Percentiles rank a stretch among this genome's conserved stretches.
Conservation (phyloP, 2,329 filamentous ascomycete species). For the Arthrocladium fulminans region DNA sequence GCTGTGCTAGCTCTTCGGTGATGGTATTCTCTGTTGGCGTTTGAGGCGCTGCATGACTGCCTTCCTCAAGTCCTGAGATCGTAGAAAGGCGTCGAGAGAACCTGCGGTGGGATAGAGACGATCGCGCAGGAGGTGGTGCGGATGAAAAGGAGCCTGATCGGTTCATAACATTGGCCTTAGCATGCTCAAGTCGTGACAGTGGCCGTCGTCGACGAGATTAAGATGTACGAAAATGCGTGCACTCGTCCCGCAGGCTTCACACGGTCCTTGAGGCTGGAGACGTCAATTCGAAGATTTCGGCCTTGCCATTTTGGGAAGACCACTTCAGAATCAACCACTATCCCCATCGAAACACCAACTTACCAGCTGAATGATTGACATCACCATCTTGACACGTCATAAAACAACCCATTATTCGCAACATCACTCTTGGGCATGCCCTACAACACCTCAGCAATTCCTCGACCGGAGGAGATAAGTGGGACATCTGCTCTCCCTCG, state of each 20-base stretch:
- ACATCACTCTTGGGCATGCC: slow-evolving; percentile 55
- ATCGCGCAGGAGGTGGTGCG: slow-evolving; percentile 37
- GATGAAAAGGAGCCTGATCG: slow-evolving; percentile 44
- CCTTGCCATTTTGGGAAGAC: slow-evolving; percentile 20
- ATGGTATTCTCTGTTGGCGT: slow-evolving; percentile 59
- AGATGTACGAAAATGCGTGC: neutral
- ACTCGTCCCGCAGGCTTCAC: neutral
- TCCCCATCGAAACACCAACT: neutral
- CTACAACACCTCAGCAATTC: slow-evolving; percentile 78
- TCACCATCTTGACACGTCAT: neutral
- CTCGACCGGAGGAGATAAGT: slow-evolving; percentile 70
- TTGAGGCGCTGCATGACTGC: slow-evolving; percentile 45
- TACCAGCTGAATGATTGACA: neutral
- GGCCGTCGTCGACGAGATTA: neutral
- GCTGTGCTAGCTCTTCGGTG: slow-evolving; percentile 91
- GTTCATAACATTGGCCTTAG: slow-evolving; percentile 36
- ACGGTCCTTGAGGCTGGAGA: neutral
- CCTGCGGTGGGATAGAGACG: slow-evolving; percentile 42
- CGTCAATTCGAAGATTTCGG: neutral
- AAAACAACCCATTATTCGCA: neutral
- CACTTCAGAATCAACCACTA: slow-evolving; percentile 5
- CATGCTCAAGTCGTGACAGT: neutral
- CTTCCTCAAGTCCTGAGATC: slow-evolving; percentile 54
- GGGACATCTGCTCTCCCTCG: slow-evolving; percentile 77
- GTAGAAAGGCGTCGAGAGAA: slow-evolving; percentile 59